Conservation (phyloP, 768 basidiomycete species). For the Phanerochaete carnosa region DNA sequence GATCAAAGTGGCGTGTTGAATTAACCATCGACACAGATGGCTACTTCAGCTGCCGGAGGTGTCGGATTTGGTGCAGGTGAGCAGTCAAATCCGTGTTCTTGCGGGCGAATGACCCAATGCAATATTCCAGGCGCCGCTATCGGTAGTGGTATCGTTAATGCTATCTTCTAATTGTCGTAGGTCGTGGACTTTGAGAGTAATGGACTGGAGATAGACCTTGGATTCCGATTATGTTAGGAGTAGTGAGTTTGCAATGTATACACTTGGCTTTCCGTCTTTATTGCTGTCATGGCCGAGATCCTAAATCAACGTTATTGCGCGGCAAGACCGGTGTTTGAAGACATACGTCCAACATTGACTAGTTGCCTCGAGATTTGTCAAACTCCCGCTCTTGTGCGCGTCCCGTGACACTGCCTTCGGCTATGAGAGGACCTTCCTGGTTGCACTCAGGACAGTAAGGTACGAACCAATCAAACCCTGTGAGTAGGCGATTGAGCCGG, state of each 20-base stretch:
- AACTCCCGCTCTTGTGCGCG: too few species aligned
- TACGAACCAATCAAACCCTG: neutral
- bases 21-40: constrained; percentile 23
- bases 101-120: neutral
- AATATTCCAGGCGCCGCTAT: constrained; percentile 43
- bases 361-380: neutral
- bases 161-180: constrained; percentile 38
- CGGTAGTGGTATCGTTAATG: constrained; percentile 45
- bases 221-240: neutral
- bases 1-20: neutral
- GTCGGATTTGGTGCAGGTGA: constrained; percentile 74
- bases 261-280: neutral
- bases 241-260: neutral
- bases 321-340: too few species aligned
- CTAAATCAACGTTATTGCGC: too few species aligned
- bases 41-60: constrained; percentile 50
- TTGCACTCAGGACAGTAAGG: too few species aligned
- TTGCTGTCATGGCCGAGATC: too few species aligned
- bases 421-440: too few species aligned
- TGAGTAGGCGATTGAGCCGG: neutral
- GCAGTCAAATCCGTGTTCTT: too few species aligned
- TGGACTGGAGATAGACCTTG: neutral
- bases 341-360: neutral
- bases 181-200: neutral
- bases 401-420: too few species aligned